Percentiles rank a stretch among this genome's conserved stretches.
These are phyloP conservation scores for Leccinum angustisporum DNA, from an alignment of 1,284 basidiomycete genomes.

Conservation along the genomic window DNA sequence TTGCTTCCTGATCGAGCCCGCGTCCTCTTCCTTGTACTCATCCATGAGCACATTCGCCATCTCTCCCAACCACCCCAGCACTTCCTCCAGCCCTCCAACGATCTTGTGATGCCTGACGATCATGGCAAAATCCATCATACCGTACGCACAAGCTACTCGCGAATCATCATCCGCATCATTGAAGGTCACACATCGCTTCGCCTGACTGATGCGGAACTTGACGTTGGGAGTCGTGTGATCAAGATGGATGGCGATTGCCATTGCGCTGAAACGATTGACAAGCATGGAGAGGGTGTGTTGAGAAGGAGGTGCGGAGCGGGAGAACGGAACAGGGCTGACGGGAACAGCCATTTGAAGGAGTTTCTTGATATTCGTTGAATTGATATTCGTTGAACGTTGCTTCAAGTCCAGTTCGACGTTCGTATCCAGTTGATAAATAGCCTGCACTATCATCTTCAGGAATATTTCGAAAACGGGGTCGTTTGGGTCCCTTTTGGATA, in stretches of 20 bases:
- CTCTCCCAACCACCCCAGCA: slow-evolving; percentile 68
- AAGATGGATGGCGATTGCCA: slow-evolving; percentile 77
- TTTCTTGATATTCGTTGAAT: slow-evolving; percentile 60
- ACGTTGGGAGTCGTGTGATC: slow-evolving; percentile 55
- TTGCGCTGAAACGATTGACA: slow-evolving; percentile 82
- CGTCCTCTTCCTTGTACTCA: slow-evolving; percentile 48
- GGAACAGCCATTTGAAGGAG: slow-evolving; percentile 81
- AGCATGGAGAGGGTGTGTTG: slow-evolving; percentile 73
- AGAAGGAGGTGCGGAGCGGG: slow-evolving; percentile 52
- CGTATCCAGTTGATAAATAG: slow-evolving; percentile 40
- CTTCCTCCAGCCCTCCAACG: slow-evolving; percentile 46
- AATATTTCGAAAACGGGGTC: slow-evolving; percentile 84
- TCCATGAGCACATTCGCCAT: slow-evolving; percentile 58
- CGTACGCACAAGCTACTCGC: slow-evolving; percentile 73
- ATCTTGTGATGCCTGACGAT: slow-evolving; percentile 63
- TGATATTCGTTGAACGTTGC: slow-evolving; percentile 48
- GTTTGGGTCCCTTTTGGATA: slow-evolving; percentile 49
- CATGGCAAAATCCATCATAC: slow-evolving; percentile 73
- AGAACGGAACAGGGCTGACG: slow-evolving; percentile 68
- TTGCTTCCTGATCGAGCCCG: slow-evolving; percentile 12
- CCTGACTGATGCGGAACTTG: slow-evolving; percentile 56
- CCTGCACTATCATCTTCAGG: slow-evolving; percentile 72
- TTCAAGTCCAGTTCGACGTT: slow-evolving; percentile 34
- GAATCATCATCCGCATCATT: slow-evolving; percentile 67
- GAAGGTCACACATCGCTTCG: slow-evolving; percentile 71